Evolutionary conservation across 208 protist genomes (phyloP), one percentile per base, ranked within the genome.

Genomic region (Trypanosoma mega): DNA sequence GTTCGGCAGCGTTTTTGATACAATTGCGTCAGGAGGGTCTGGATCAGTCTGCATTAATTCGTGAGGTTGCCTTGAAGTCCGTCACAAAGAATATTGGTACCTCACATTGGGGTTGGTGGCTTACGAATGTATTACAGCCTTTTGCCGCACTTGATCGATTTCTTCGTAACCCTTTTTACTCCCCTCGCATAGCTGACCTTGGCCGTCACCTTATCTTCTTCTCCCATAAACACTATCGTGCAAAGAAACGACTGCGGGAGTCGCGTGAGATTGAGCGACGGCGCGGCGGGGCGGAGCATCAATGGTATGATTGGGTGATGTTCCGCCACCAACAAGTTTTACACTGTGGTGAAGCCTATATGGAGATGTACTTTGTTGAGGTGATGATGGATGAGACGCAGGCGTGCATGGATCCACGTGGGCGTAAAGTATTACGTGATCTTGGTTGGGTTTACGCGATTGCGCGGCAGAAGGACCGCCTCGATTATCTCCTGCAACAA

Each of bases 231-330:
- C 89, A 95, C 70, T 87, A 92, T 73, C 58, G 63, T 1, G 71
- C 74, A 31, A 91, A 92, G 60, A 86, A 80, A 58, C 82, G 73
- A 16, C 66, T 95, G 65, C 73, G 77, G 23, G 73, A 68, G 46
- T 95, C 85, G 2, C 76, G 82, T 20, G 85, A 92, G 56, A 47
- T 95, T 43, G 85, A 95, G 68, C 78, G 85, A 29, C 80, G 85
- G n/a, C 85, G 78, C 23, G 89, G 89, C 26, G 89, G 89, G 9
- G 52, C 62, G 18, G 89, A 93, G 76, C 85, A 95, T 51, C 70
- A 90, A 74, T 95, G 89, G 89, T 92, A 93, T 45, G 89, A 95
- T 72, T 92, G 85, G 89, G 66, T 77, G 21, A 87, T 89, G 78
- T 95, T 95, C 50, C 85, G 82, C 34, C 85, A 95, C 55, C 80